Base-by-base conservation (phyloP, 2,329 filamentous ascomycete genomes). In the Fusarium fujikuroi region DNA sequence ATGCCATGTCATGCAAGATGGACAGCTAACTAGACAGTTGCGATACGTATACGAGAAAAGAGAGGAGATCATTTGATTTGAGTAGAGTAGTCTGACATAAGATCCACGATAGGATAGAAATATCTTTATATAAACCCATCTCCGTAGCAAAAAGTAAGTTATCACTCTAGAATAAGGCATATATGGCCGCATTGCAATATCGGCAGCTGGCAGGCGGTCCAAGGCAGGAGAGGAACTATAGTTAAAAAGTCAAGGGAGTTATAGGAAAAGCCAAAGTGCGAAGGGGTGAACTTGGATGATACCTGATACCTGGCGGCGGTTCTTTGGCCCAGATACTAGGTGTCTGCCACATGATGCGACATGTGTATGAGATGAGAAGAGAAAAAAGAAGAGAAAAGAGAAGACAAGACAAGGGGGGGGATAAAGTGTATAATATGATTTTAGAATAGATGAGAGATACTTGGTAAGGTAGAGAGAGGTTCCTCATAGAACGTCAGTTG, bases 201-300 rank as follows among this genome's bases (percentile, higher is more conserved):
- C n/a, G 25, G 52, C 19, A 54, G 37, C 52, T 43, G 11, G 16
- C 11, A 25, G n/a, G n/a, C n/a, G 18, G 28, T 40, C 16, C 21
- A 11, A n/a, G 21, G 15, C 19, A 18, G 44, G 21, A 30, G 44
- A 42, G 16, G 25, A 32, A 16, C 28, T 30, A 32, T 30, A n/a
- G 30, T 30, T 30, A 30, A 32, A 28, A 34, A 34, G 53, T 21
- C 37, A 54, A 25, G 21, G 28, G 28, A 15, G 6, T 23, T 23
- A 8, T 9, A 34, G 44, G 25, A 52, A 49, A 65, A 46, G 52
- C 46, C 40, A 60, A 47, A 66, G 42, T 47, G 52, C n/a, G 46
- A 66, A 47, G 64, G 64, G 46, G 15, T 56, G 23, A 32, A 42
- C 11, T 42, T 56, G 43, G 50, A 65, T 53, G 63, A 50, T 40